A percentile compares a stretch with the other conserved stretches of the same genome.
Conservation (phyloP, 1,284 basidiomycete species). For the Sparassis latifolia region DNA sequence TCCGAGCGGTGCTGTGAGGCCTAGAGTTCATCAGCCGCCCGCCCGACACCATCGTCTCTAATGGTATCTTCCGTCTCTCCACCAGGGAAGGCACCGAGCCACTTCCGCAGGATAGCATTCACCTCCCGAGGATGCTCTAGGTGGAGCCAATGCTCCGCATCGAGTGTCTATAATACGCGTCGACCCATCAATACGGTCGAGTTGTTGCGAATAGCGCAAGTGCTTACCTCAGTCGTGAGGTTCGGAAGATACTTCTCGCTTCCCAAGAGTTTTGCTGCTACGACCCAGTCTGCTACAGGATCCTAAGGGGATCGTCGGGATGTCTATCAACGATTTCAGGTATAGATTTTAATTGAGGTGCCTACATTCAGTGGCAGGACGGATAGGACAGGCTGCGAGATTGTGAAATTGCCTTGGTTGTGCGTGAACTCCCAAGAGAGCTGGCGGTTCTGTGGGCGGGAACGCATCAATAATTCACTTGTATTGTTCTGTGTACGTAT, state of each 20-base stretch:
- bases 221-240: constrained; percentile 42
- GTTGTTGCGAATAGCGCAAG: constrained; percentile 1
- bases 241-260: constrained; percentile 43
- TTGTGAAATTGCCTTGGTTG: constrained; percentile 50
- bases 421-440: constrained; percentile 44
- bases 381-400: constrained; percentile 50
- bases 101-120: constrained; percentile 37
- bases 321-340: too few species aligned
- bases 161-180: constrained; percentile 29
- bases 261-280: constrained; percentile 33
- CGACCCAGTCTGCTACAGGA: constrained; percentile 58
- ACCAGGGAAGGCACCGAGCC: constrained; percentile 23
- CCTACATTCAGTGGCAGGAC: constrained; percentile 48
- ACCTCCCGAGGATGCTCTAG: constrained; percentile 46
- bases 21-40: too few species aligned
- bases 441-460: constrained; percentile 41
- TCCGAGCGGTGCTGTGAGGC: too few species aligned
- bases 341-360: neutral
- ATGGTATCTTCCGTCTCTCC: too few species aligned
- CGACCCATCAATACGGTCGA: constrained; percentile 3
- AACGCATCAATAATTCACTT: too few species aligned
- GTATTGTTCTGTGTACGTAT: neutral
- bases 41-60: too few species aligned
- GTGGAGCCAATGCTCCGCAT: constrained; percentile 56
- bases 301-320: constrained; percentile 28